Evolutionary conservation across 805 yeast species (phyloP), one percentile per base, ranked within the genome.

Genomic region (Candida railenensis): DNA sequence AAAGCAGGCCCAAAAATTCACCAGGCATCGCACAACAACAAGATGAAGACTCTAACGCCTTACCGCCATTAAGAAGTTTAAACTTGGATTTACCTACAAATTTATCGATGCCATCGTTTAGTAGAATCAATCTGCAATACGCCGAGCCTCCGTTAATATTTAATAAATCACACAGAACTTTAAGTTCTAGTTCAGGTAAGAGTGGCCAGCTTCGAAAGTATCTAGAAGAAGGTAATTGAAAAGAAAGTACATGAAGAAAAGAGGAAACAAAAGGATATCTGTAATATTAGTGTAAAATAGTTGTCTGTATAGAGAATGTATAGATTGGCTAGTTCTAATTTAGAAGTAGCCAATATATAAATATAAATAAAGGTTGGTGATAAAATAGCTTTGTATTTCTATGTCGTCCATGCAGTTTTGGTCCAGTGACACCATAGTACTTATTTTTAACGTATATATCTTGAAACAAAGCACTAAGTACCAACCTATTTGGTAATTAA

Each of bases 11-110:
- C 22, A 36, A 36, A 22, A 9, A 16, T 14, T 36, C 66, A 5
- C 62, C 66, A 19, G 19, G 22, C 4, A 16, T 16, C 39, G 22
- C 9, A 20, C 8, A 34, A 8, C 18, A 39, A 36, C 60, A 14
- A 34, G 42, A 45, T 19, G 45, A 45, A 4, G 25, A n/a, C 9
- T 20, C 32, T 14, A 20, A 40, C 14, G 28, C 37, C 28, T 63
- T 79, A 40, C 83, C 83, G 1, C 72, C 83, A 18, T 61, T 79
- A 41, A 61, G 80, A 42, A 74, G 81, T 33, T 66, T 79, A 56
- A 76, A 77, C 45, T 64, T 78, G 34, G 79, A 75, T 50, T 66
- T 78, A 45, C 82, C 82, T 2, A 69, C 70, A 16, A 75, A 69
- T 42, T 56, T 72, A 52, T 53, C 67, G 4, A 58, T 61, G 51